Evolutionary conservation across 2,329 filamentous ascomycete species (phyloP), one percentile per base, ranked within the genome.

Genomic region (Ophiocordyceps unilateralis): DNA sequence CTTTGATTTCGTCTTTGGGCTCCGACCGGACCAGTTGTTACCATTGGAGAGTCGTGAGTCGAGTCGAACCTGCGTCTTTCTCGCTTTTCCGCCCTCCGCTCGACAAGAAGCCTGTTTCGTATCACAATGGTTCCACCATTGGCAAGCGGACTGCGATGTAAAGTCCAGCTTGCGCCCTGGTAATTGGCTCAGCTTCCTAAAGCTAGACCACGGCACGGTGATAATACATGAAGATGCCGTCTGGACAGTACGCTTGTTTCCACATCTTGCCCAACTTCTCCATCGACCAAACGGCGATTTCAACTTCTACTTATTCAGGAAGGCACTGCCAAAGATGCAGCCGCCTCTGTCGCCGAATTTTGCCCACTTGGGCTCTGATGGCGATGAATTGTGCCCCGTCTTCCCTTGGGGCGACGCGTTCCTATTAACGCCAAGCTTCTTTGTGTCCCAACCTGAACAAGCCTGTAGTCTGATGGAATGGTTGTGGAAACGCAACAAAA

Each of bases 101-200:
- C 44, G 48, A 8, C 44, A 56, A 11, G 59, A 62, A 32, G 57
- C 58, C 17, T 48, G 55, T 9, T 58, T 67, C 9, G n/a, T 74
- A 2, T 58, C 52, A 23, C 53, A 56, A 17, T 76, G 70, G 69
- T 50, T 76, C 10, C 57, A 56, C 6, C 50, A 49, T 5, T 60
- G 57, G 30, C 59, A 67, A 26, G 49, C 59, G 0, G 47, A 58
- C 2, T 69, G 65, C 48, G 60, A 56, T 17, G 57, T 76, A 10
- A 66, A 60, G 24, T 61, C 57, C 7, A 65, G 62, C 40, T 50
- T 63, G 12, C 51, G 52, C 1, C 30, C 59, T 6, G 70, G 71
- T 1, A 59, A 67, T 9, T 76, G 72, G 72, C 47, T 54, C 5
- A 57, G 55, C 17, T 74, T 76, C 46, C 24, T 54, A 9, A 54